Evolutionary conservation across 2,329 filamentous ascomycete species (phyloP).

Genomic region (Pseudogymnoascus sp.): DNA sequence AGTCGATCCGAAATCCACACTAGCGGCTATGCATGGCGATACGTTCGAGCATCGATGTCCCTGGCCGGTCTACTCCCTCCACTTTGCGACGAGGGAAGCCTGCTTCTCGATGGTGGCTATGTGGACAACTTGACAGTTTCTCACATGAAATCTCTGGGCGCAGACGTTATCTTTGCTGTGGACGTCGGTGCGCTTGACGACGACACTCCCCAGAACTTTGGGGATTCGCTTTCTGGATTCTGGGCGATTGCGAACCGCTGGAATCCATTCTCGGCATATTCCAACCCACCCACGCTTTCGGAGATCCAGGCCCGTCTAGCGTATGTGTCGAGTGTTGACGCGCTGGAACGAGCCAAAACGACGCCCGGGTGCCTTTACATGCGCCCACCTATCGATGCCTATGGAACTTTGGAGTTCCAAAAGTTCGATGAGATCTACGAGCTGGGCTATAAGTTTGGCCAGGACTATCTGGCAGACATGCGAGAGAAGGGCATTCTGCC

Average conservation of each 20-base stretch:
- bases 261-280: conserved; percentile 84
- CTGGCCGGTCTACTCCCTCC: conserved; percentile 87
- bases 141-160: conserved; percentile 92
- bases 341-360: conserved; percentile 84
- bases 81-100: conserved; percentile 91
- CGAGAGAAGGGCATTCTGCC: conserved; percentile 70
- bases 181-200: conserved; percentile 93
- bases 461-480: conserved; percentile 68
- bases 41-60: conserved; percentile 94
- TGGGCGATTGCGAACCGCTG: conserved; percentile 94
- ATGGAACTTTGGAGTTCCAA: conserved; percentile 90
- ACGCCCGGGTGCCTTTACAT: conserved; percentile 92
- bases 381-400: conserved; percentile 87
- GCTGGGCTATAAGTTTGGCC: conserved; percentile 79
- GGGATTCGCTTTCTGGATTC: conserved; percentile 87
- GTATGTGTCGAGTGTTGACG: conserved; percentile 91
- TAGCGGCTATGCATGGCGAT: conserved; percentile 94
- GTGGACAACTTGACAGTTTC: conserved; percentile 94
- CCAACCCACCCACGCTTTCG: conserved; percentile 88
- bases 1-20: conserved; percentile 88
- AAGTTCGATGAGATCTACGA: conserved; percentile 97
- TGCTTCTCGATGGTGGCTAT: conserved; percentile 94
- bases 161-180: conserved; percentile 89
- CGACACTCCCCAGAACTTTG: conserved; percentile 82
- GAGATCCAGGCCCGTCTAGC: conserved; percentile 94